phyloP scores from a whole-genome alignment of 2,329 filamentous ascomycete species.

The Colletotrichum cereale region DNA sequence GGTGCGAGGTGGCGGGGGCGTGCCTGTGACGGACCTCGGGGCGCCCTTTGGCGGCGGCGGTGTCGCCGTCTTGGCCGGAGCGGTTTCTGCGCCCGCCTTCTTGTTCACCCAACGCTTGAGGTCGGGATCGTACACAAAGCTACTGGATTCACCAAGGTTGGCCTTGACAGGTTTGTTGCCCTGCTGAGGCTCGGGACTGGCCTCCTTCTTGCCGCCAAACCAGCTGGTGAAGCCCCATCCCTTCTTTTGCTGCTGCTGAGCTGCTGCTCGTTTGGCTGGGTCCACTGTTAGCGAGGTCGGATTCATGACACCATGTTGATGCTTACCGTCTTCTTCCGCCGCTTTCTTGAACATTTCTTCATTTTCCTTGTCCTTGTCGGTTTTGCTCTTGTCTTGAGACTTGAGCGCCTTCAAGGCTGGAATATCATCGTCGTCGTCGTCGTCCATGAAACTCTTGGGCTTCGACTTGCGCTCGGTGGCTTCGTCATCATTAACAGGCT shows the following conservation, averaged over 20 bases:
- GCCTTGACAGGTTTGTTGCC: slow-evolving; percentile 82
- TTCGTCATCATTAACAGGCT: slow-evolving; percentile 60
- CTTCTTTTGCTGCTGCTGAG: slow-evolving; percentile 64
- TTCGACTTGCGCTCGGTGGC: slow-evolving; percentile 70
- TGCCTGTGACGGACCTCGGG: slow-evolving; percentile 65
- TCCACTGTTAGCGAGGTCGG: slow-evolving; percentile 38
- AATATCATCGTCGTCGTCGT: slow-evolving; percentile 82
- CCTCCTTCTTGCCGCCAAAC: slow-evolving; percentile 81
- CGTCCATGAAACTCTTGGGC: slow-evolving; percentile 85
- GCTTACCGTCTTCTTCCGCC: slow-evolving; percentile 79
- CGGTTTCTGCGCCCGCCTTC: slow-evolving; percentile 78
- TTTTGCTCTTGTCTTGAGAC: slow-evolving; percentile 70
- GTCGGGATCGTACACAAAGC: slow-evolving; percentile 95
- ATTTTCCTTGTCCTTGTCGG: slow-evolving; percentile 81
- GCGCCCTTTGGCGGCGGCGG: slow-evolving; percentile 82
- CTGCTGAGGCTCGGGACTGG: slow-evolving; percentile 50
- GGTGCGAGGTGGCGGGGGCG: slow-evolving; percentile 63
- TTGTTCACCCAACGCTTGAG: slow-evolving; percentile 99
- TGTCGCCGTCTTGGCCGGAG: slow-evolving; percentile 71
- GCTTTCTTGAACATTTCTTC: slow-evolving; percentile 88
- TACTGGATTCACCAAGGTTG: slow-evolving; percentile 93
- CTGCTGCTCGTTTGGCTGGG: slow-evolving; percentile 71
- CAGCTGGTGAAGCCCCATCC: slow-evolving; percentile 88
- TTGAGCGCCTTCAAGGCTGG: slow-evolving; percentile 59
- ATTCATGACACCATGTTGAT: not conserved